phyloP scores from a whole-genome alignment of 2,329 filamentous ascomycete species.

The Nigrospora sphaerica region DNA sequence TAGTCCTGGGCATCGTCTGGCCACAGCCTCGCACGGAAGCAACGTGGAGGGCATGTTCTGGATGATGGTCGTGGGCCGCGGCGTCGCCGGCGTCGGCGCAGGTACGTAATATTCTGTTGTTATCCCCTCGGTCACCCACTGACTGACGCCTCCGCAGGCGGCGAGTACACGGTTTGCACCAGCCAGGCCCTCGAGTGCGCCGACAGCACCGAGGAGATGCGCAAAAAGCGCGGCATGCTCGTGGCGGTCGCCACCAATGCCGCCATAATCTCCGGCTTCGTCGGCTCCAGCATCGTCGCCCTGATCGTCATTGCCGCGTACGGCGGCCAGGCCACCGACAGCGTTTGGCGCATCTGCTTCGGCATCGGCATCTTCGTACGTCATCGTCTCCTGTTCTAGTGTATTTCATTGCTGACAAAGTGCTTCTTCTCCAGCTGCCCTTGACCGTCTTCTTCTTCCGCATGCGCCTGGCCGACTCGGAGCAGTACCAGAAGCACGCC shows the following conservation, averaged over 20 bases:
- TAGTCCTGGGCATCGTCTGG: slow-evolving; percentile 39
- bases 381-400: not conserved
- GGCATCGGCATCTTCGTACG: slow-evolving; percentile 36
- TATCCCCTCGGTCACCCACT: no score
- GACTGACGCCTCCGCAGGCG: slow-evolving; percentile 5
- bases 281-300: slow-evolving; percentile 35
- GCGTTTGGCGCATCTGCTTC: slow-evolving; percentile 41
- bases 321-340: slow-evolving; percentile 25
- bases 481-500: slow-evolving; percentile 42
- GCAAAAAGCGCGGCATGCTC: slow-evolving; percentile 19
- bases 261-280: slow-evolving; percentile 29
- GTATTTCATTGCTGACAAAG: not conserved
- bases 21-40: slow-evolving; percentile 33
- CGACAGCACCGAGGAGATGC: slow-evolving; percentile 17
- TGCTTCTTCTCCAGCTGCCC: slow-evolving; percentile 22
- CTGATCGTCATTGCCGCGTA: slow-evolving; percentile 35
- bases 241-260: slow-evolving; percentile 32
- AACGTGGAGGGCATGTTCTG: slow-evolving; percentile 43
- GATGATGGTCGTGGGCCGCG: slow-evolving; percentile 43
- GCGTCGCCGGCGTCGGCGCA: slow-evolving; percentile 38
- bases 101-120: no score
- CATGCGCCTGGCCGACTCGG: slow-evolving; percentile 43
- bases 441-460: slow-evolving; percentile 50
- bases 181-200: slow-evolving; percentile 19
- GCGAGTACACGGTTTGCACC: slow-evolving; percentile 23